These are phyloP conservation scores for Mycosphaerella arachidis DNA, from an alignment of 2,329 filamentous ascomycete species.

Conservation along the genomic window DNA sequence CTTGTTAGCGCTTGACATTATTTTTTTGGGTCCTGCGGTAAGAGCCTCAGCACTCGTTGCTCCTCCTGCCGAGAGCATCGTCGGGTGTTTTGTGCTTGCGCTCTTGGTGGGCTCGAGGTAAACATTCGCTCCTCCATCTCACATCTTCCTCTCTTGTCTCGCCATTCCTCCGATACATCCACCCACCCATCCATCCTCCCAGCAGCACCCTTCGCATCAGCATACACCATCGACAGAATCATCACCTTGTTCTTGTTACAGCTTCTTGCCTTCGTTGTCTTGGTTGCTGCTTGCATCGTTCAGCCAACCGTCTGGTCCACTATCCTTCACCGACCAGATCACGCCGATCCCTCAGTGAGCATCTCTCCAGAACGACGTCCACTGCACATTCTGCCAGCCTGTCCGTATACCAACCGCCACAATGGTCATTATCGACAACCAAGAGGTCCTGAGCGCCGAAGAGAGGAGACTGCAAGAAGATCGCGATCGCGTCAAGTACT, in stretches of 20 bases:
- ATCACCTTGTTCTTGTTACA: neutral
- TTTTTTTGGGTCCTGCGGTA: neutral
- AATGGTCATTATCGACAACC: constrained; percentile 87
- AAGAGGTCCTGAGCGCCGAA: constrained; percentile 83
- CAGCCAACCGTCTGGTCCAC: neutral
- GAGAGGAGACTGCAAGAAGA: constrained; percentile 87
- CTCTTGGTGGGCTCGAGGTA: neutral
- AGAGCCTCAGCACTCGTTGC: neutral
- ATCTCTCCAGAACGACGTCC: neutral
- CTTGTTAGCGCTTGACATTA: neutral
- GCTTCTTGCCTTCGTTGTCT: neutral
- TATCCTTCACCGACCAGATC: neutral
- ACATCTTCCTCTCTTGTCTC: neutral
- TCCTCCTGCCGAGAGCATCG: neutral
- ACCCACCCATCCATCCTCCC: neutral
- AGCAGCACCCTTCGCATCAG: neutral
- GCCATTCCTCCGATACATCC: neutral
- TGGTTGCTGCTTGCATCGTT: neutral
- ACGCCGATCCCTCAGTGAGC: neutral
- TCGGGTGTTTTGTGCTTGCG: neutral
- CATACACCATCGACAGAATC: neutral
- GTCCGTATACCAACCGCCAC: constrained; percentile 13
- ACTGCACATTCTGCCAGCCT: neutral
- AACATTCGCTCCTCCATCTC: neutral
- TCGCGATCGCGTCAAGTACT: constrained; percentile 77